These are phyloP conservation scores for Populus simonii DNA, from an alignment of 345 rosid genomes.

Conservation along the genomic window DNA sequence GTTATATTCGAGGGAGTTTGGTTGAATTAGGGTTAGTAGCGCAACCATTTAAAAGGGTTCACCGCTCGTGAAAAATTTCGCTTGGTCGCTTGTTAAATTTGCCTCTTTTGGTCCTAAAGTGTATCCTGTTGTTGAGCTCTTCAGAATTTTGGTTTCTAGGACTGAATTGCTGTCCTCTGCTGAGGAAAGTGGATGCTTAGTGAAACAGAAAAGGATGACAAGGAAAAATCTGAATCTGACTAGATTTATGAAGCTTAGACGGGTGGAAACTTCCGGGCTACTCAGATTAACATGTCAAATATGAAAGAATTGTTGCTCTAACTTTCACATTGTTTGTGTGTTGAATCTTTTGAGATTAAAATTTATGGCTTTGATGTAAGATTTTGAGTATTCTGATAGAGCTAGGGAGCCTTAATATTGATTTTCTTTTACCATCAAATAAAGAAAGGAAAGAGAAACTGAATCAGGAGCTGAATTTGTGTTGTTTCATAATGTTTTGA, in stretches of 20 bases:
- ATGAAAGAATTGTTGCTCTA: no score
- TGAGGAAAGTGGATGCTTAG: not conserved
- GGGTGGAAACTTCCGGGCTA: not conserved
- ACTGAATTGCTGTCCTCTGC: not conserved
- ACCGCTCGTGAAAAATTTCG: not conserved
- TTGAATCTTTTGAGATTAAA: not conserved
- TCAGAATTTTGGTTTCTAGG: not conserved
- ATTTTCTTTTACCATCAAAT: not conserved
- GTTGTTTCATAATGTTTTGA: not conserved
- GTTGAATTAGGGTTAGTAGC: constrained; percentile 23
- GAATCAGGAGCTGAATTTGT: not conserved
- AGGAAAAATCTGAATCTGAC: not conserved
- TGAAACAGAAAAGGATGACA: not conserved
- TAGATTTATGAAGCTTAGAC: not conserved
- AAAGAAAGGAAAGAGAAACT: not conserved
- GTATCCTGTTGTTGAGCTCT: not conserved
- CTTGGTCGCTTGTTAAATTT: not conserved
- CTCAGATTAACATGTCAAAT: not conserved
- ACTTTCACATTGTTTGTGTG: not conserved
- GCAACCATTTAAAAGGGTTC: not conserved
- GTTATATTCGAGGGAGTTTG: constrained; percentile 4
- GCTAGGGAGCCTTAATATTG: not conserved
- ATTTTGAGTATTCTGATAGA: not conserved
- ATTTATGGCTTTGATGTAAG: not conserved
- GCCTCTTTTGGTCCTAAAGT: not conserved